Evolutionary conservation across 2,329 filamentous ascomycete species (phyloP).

Genomic region (Scopulariopsis brevicaulis): DNA sequence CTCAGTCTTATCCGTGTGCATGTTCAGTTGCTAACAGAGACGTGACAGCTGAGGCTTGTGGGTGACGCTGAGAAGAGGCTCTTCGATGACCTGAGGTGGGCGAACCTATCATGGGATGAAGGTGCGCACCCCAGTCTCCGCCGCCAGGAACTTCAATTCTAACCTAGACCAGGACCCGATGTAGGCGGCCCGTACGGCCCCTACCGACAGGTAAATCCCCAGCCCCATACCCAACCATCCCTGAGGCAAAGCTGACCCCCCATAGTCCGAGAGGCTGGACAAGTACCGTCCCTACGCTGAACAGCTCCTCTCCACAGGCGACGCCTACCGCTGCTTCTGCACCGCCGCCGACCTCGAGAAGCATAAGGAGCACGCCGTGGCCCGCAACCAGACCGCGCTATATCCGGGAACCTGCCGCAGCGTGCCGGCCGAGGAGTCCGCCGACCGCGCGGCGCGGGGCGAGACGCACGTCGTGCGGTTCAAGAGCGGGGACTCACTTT

Average conservation of each 20-base stretch:
- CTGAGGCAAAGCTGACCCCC: neutral
- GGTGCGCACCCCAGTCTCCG: constrained; percentile 29
- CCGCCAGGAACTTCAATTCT: neutral
- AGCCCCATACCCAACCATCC: neutral
- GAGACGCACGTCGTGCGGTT: constrained; percentile 72
- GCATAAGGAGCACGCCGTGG: constrained; percentile 52
- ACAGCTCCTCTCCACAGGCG: constrained; percentile 54
- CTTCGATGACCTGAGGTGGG: constrained; percentile 75
- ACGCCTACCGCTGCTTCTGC: constrained; percentile 93
- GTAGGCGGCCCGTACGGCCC: constrained; percentile 73
- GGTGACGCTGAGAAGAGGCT: constrained; percentile 67
- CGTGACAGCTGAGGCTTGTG: constrained; percentile 43
- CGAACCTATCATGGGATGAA: constrained; percentile 88
- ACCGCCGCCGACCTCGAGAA: constrained; percentile 56
- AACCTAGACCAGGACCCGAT: constrained; percentile 49
- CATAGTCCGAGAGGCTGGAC: constrained; percentile 63
- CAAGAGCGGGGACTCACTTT: constrained; percentile 28
- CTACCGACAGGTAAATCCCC: constrained; percentile 59
- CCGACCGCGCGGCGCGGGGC: constrained; percentile 54
- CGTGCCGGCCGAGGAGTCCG: constrained; percentile 55
- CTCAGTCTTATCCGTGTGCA: neutral
- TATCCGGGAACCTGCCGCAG: constrained; percentile 60
- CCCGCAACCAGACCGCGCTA: constrained; percentile 27
- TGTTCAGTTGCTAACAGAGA: neutral
- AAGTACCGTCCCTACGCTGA: constrained; percentile 64